These are phyloP conservation scores for Aspergillus nanangensis DNA, from an alignment of 495 filamentous ascomycete genomes.

Conservation along the genomic window DNA sequence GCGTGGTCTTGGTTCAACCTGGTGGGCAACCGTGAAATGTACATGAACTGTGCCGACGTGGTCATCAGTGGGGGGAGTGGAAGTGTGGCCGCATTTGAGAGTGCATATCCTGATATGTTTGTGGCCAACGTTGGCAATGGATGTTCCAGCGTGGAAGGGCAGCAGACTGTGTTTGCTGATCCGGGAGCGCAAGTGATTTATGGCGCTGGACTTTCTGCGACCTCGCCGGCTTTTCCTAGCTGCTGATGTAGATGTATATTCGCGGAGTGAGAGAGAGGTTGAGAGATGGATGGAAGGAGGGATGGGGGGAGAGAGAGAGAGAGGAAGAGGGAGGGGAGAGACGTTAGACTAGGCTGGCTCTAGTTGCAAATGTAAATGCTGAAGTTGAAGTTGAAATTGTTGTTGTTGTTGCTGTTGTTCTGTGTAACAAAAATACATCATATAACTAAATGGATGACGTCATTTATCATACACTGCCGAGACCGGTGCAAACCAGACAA, in stretches of 20 bases:
- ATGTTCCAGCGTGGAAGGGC: conserved; percentile 14
- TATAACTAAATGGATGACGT: too few species aligned
- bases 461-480: too few species aligned
- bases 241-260: not conserved
- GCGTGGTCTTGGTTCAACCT: conserved; percentile 61
- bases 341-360: too few species aligned
- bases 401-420: too few species aligned
- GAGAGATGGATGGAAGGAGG: not conserved
- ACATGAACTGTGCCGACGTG: conserved; percentile 60
- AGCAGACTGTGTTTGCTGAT: conserved; percentile 8
- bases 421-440: too few species aligned
- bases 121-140: conserved; percentile 46
- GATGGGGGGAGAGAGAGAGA: not conserved
- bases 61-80: conserved; percentile 40
- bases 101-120: conserved; percentile 48
- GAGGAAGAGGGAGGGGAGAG: too few species aligned
- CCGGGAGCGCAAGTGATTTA: conserved; percentile 4
- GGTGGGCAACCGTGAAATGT: conserved; percentile 55
- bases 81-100: conserved; percentile 5
- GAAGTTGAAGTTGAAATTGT: too few species aligned
- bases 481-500: too few species aligned
- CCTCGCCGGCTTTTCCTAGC: not conserved
- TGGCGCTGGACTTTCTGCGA: not conserved
- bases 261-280: not conserved
- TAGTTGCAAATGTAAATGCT: too few species aligned